phyloP scores from a whole-genome alignment of 192 early-diverging fungal genomes.

The Podila verticillata region DNA sequence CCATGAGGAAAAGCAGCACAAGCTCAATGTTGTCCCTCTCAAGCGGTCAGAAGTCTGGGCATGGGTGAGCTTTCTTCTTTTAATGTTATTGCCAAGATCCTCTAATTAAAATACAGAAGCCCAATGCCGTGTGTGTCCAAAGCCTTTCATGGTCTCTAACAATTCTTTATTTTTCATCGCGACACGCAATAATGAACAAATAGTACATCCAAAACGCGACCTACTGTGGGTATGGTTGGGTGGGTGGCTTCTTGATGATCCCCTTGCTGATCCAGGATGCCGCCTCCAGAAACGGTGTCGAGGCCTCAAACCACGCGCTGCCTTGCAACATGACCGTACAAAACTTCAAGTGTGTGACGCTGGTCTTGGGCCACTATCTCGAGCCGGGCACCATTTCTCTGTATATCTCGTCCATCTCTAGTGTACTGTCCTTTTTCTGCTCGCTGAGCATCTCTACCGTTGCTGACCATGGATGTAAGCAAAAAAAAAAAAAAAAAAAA shows the following conservation, averaged over 20 bases:
- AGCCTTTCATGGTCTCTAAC: background rate
- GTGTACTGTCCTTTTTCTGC: conserved; percentile 27
- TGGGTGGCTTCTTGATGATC: conserved; percentile 3
- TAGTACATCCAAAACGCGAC: background rate
- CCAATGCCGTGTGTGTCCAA: background rate
- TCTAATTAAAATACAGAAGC: too few relatives aligned
- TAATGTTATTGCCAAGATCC: background rate
- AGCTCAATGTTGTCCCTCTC: conserved; percentile 2
- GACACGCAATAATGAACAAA: too few relatives aligned
- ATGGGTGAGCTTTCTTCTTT: conserved; percentile 5
- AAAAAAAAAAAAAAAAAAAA: background rate
- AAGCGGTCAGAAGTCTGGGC: conserved; percentile 17
- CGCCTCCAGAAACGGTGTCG: conserved; percentile 11
- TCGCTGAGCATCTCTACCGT: conserved; percentile 36
- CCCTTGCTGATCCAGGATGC: conserved; percentile 19
- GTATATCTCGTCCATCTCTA: conserved; percentile 33
- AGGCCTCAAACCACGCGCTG: conserved; percentile 6
- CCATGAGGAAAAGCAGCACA: conserved; percentile 5
- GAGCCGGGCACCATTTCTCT: conserved; percentile 28
- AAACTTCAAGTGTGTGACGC: conserved; percentile 11
- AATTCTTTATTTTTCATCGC: background rate
- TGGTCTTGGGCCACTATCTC: conserved; percentile 7
- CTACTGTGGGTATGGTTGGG: conserved; percentile 10
- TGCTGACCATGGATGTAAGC: conserved; percentile 47
- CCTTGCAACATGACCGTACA: conserved; percentile 13